Conservation (phyloP, 2,329 filamentous ascomycete species). For the Apiospora koreana region DNA sequence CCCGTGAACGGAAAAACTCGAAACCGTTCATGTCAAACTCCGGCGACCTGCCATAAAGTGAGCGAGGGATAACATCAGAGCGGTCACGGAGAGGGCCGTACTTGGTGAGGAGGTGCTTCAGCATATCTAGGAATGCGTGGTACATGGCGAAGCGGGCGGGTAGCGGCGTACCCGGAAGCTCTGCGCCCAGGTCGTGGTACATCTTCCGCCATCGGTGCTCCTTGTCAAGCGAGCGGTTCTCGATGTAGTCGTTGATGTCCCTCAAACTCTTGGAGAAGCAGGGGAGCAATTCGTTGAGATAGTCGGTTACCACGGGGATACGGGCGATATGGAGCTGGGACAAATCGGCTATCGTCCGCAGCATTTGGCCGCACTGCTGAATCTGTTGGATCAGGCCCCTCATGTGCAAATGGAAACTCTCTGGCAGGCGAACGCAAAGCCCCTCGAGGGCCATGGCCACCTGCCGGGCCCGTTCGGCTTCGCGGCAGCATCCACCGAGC, state of each 20-base stretch:
- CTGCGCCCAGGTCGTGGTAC: constrained; percentile 56
- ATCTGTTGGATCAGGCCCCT: constrained; percentile 50
- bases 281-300: constrained; percentile 58
- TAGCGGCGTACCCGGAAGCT: constrained; percentile 52
- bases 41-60: constrained; percentile 41
- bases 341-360: constrained; percentile 57
- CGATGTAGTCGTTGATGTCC: constrained; percentile 54
- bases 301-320: constrained; percentile 52
- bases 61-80: constrained; percentile 13
- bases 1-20: constrained; percentile 48
- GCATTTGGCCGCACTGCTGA: constrained; percentile 41
- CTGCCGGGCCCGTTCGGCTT: constrained; percentile 54
- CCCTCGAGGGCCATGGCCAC: constrained; percentile 50
- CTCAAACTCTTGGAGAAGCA: constrained; percentile 53
- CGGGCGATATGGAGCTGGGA: constrained; percentile 52
- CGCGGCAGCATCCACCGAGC: constrained; percentile 53
- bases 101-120: constrained; percentile 52
- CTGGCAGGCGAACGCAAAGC: constrained; percentile 46
- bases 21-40: constrained; percentile 58
- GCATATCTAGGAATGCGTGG: constrained; percentile 52
- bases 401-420: constrained; percentile 48
- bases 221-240: constrained; percentile 48
- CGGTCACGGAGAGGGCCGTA: constrained; percentile 28
- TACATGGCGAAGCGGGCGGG: constrained; percentile 57
- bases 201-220: constrained; percentile 59